A percentile compares a stretch with the other conserved stretches of the same genome.
Conservation (phyloP, 2,329 filamentous ascomycete species). For the Colletotrichum sp. region DNA sequence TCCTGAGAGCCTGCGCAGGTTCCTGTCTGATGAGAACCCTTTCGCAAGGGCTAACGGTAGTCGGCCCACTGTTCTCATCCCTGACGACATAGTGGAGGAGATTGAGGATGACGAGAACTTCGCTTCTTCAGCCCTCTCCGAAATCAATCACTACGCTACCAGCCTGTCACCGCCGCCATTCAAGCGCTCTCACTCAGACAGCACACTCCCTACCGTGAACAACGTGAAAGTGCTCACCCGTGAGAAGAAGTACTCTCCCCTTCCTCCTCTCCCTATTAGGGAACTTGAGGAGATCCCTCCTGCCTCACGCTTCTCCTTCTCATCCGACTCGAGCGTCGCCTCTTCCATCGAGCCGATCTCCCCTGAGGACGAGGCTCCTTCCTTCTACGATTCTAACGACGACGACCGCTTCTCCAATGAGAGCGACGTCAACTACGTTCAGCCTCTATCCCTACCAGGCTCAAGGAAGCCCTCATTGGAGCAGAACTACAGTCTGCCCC, state of each 20-base stretch:
- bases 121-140: conserved; percentile 54
- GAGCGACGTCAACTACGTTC: conserved; percentile 35
- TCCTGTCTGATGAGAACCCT: conserved; percentile 51
- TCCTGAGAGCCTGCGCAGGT: conserved; percentile 57
- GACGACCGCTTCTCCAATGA: conserved; percentile 39
- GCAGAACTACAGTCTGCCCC: conserved; percentile 51
- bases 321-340: conserved; percentile 32
- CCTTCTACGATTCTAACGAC: conserved; percentile 52
- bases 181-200: conserved; percentile 41
- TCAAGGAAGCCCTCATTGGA: conserved; percentile 24
- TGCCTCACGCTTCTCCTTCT: conserved; percentile 32
- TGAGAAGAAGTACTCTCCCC: conserved; percentile 20
- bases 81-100: conserved; percentile 40
- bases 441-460: conserved; percentile 22
- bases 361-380: conserved; percentile 44
- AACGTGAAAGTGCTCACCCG: conserved; percentile 29
- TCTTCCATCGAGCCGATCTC: conserved; percentile 42
- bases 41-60: conserved; percentile 24
- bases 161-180: conserved; percentile 59
- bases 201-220: conserved; percentile 23
- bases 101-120: conserved; percentile 63
- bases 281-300: conserved; percentile 7
- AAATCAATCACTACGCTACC: conserved; percentile 47
- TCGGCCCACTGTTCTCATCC: conserved; percentile 35
- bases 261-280: not conserved